A percentile compares a stretch with the other conserved stretches of the same genome.
These are phyloP conservation scores for Lasiodiplodia gonubiensis DNA, from an alignment of 2,329 filamentous ascomycete species.

Conservation along the genomic window DNA sequence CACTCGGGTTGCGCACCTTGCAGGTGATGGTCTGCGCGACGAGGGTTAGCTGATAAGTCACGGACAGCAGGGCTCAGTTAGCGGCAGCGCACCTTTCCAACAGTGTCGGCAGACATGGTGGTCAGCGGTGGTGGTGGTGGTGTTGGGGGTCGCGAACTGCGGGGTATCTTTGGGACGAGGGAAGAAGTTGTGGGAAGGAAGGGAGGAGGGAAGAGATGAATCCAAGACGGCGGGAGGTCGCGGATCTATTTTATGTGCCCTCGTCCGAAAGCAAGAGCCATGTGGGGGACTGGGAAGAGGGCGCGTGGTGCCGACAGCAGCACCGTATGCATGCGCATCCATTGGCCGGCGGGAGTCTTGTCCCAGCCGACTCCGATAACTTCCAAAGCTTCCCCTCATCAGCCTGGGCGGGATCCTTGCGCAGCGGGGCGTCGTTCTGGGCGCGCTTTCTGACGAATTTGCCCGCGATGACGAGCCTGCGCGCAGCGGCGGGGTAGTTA, in stretches of 20 bases:
- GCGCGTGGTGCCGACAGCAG: slow-evolving; percentile 1
- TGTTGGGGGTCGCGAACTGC: not conserved
- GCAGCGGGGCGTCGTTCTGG: slow-evolving; percentile 5
- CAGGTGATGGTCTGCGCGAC: slow-evolving; percentile 82
- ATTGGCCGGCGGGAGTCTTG: slow-evolving; percentile 1
- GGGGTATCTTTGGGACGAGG: slow-evolving; percentile 10
- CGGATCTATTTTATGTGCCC: slow-evolving; percentile 20
- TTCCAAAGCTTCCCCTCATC: slow-evolving; percentile 21
- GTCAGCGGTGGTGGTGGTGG: slow-evolving; percentile 1
- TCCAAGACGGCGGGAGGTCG: slow-evolving; percentile 2
- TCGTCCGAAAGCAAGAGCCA: slow-evolving; percentile 25
- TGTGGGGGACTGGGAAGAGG: slow-evolving; percentile 24
- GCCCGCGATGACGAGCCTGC: slow-evolving; percentile 19
- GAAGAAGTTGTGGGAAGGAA: not conserved
- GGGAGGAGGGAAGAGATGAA: not conserved
- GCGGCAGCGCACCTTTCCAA: slow-evolving; percentile 56
- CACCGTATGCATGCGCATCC: not conserved
- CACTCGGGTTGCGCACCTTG: slow-evolving; percentile 89
- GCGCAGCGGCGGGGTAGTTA: slow-evolving; percentile 23
- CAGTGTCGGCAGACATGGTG: slow-evolving; percentile 60
- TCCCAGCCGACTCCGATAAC: slow-evolving; percentile 9
- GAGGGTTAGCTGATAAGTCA: slow-evolving; percentile 18
- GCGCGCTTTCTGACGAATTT: slow-evolving; percentile 17
- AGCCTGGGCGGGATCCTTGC: slow-evolving; percentile 11
- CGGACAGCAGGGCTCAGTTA: not conserved